Base-by-base conservation (phyloP, 2,329 filamentous ascomycete genomes). In the Claviceps lovelessii region DNA sequence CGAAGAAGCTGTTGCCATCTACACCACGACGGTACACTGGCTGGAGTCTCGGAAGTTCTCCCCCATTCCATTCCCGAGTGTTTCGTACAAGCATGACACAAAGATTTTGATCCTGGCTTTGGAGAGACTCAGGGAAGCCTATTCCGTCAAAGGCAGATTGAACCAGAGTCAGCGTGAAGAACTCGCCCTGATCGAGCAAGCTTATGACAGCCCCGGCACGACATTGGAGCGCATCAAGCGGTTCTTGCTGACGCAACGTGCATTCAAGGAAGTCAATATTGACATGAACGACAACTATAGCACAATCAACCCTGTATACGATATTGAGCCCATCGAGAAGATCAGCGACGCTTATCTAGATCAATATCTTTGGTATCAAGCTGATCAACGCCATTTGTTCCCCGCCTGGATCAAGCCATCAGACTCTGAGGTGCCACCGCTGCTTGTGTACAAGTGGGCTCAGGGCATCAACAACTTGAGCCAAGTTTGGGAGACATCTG, bases 231-330 rank as follows among this genome's bases (percentile, higher is more conserved):
- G 93, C 56, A 98, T 98, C 73, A 98, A 98, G 77, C 86, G 93
- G 51, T 97, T 97, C 76, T 76, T 98, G 58, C 81, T 98, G 48
- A 98, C 94, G 0, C 93, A 98, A 67, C 83, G 93, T 68, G 93
- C 94, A 1, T 98, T 98, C 79, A 98, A 98, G 73, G 93, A 98
- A 72, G 93, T 98, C 48, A 93, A 91, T 54, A 98, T 98, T 61
- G 93, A 98, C 67, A 98, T 98, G 93, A 98, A 98, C 69, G 93
- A 98, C 73, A 98, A 98, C 66, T 98, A 98, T 73, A 97, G 84
- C 76, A 91, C 89, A 19, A 98, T 98, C 75, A 98, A 98, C 66
- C 94, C 93, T 0, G 93, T 98, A 1, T 98, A 98, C 67, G 93
- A 98, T 61, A 93, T 98, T 57, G 94, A 98, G 71, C 93, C 93